These are phyloP conservation scores for Naegleria lovaniensis DNA, from an alignment of 208 protist genomes.

Conservation along the genomic window DNA sequence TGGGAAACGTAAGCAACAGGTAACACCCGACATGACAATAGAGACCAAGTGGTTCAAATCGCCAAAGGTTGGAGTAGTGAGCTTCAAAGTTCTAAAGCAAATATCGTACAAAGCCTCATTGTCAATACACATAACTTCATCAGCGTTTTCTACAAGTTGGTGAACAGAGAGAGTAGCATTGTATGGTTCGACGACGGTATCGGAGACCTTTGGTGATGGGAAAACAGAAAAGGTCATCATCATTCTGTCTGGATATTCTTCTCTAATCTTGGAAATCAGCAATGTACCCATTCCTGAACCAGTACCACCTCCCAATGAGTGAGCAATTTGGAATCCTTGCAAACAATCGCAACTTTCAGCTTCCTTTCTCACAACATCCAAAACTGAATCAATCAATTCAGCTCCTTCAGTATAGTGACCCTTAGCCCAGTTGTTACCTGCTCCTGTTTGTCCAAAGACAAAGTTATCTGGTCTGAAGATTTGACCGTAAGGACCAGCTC, in stretches of 20 bases:
- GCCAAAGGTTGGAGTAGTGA: slow-evolving; percentile 63
- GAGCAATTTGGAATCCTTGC: slow-evolving; percentile 96
- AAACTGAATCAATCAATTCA: slow-evolving; percentile 90
- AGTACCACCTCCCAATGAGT: slow-evolving; percentile 97
- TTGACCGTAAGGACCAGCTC: slow-evolving; percentile 81
- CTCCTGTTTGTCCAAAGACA: slow-evolving; percentile 91
- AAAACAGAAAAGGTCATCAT: slow-evolving; percentile 97
- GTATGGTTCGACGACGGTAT: slow-evolving; percentile 67
- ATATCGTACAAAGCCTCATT: slow-evolving; percentile 74
- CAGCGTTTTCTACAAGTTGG: slow-evolving; percentile 60
- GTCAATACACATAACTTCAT: slow-evolving; percentile 63
- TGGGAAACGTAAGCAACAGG: slow-evolving; percentile 91
- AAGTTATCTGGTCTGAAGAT: slow-evolving; percentile 93
- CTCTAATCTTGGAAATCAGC: slow-evolving; percentile 92
- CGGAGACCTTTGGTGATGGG: slow-evolving; percentile 92
- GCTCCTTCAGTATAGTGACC: slow-evolving; percentile 98
- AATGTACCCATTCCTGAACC: slow-evolving; percentile 93
- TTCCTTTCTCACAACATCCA: slow-evolving; percentile 96
- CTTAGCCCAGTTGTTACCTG: slow-evolving; percentile 97
- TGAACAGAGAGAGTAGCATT: slow-evolving; percentile 59
- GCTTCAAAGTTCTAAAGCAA: slow-evolving; percentile 60
- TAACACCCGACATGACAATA: slow-evolving; percentile 79
- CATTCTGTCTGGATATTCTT: slow-evolving; percentile 96
- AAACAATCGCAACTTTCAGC: slow-evolving; percentile 94
- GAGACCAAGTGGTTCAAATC: slow-evolving; percentile 91